Conservation (phyloP, 352 stramenopile species). For the Ophiocytium majus region DNA sequence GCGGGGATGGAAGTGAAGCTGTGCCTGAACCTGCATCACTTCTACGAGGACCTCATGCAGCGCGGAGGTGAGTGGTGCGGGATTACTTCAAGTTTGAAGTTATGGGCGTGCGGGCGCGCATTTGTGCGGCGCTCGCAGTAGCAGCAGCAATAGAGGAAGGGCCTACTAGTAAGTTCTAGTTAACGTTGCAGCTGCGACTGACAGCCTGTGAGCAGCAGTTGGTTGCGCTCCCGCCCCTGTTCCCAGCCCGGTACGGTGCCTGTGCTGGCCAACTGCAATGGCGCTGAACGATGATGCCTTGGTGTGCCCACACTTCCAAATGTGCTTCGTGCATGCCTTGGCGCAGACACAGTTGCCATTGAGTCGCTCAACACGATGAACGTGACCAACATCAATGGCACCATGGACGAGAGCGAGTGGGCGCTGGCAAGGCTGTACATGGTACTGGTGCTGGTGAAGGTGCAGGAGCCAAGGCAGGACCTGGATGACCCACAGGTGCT, state of each 20-base stretch:
- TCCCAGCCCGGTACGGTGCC: no score
- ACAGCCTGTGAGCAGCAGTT: no score
- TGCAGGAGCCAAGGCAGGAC: background rate
- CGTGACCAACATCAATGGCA: conserved; percentile 50
- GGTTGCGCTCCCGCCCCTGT: no score
- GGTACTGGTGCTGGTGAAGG: conserved; percentile 4
- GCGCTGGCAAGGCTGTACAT: conserved; percentile 18
- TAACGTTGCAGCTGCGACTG: background rate
- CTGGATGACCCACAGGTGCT: background rate
- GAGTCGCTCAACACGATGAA: conserved; percentile 31
- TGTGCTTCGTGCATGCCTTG: no score
- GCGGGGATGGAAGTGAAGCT: conserved; percentile 47
- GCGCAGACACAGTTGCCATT: conserved; percentile 25
- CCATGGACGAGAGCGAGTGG: conserved; percentile 51
- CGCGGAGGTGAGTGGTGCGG: background rate
- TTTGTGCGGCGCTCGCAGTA: no score
- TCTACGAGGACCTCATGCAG: conserved; percentile 25
- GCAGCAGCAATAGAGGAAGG: no score
- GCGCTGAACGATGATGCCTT: no score
- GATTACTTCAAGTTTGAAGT: background rate
- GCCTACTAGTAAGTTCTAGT: background rate
- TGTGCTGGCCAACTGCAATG: no score
- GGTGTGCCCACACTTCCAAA: no score
- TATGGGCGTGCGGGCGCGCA: background rate
- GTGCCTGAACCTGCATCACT: conserved; percentile 57